Evolutionary conservation across 2,329 filamentous ascomycete genomes (phyloP), one percentile per base, ranked within the genome.

Genomic region (Penicillium glabrum): DNA sequence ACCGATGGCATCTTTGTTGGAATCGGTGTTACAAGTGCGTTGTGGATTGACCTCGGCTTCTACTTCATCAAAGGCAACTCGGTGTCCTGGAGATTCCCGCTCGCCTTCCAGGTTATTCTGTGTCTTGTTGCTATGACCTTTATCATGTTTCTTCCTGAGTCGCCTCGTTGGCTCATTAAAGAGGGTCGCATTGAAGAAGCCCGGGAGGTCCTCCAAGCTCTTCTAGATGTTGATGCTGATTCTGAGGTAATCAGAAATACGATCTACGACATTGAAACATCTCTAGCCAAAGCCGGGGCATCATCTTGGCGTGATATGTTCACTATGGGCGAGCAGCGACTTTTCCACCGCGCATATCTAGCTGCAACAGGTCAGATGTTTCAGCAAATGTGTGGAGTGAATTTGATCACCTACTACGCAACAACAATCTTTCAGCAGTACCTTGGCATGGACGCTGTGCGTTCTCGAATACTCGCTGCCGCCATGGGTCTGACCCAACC

Each of bases 1-100:
- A 79, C 82, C 3, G 79, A 81, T 56, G 53, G 53, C 6, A 56
- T 51, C 19, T 56, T 56, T 19, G 43, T 56, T 8, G 53, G 53
- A 24, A 43, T 47, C 31, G 53, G 59, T 46, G 9, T 56, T 39
- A 56, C 48, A 14, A 26, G 24, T n/a, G 75, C 79, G 48, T 72
- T 79, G 5, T 82, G 79, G 79, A 77, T 82, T 56, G 78, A 81
- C 55, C 74, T 80, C 26, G 79, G 77, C 14, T 74, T 74, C 57
- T 75, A 69, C 51, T 72, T 74, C 35, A 69, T 75, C 51, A 70
- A 66, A 31, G 65, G 59, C 1, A 73, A 66, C 51, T 72, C 72
- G 1, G 71, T 77, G n/a, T 71, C 75, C 21, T 80, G 77, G 77
- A 70, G 77, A 27, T 73, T 79, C 54, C 75, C 77, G 9, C 61